These are phyloP conservation scores for Gautieria morchelliformis DNA, from an alignment of 768 basidiomycete genomes.

Conservation along the genomic window DNA sequence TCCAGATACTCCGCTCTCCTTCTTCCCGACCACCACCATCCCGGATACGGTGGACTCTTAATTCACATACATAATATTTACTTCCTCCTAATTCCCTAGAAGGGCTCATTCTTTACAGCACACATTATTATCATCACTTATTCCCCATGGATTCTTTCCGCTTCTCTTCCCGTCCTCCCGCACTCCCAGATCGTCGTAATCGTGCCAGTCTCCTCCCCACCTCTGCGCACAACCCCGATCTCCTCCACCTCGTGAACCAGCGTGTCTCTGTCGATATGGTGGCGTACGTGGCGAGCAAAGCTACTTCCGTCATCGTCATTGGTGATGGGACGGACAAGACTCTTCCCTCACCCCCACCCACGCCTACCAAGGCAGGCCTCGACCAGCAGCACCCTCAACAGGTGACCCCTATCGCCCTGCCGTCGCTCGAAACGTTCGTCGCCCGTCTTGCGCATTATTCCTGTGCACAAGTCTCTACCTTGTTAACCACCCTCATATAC, in stretches of 20 bases:
- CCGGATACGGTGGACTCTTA: neutral
- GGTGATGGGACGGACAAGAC: constrained; percentile 39
- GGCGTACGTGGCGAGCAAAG: constrained; percentile 70
- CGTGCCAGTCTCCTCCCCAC: constrained; percentile 78
- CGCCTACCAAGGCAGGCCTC: constrained; percentile 41
- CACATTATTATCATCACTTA: neutral
- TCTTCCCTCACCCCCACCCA: constrained; percentile 60
- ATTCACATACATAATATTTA: constrained; percentile 1
- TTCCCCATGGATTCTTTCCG: neutral
- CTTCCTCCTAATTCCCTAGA: constrained; percentile 6
- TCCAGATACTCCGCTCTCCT: neutral
- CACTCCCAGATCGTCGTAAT: constrained; percentile 10
- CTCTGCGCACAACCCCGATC: constrained; percentile 66
- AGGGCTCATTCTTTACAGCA: constrained; percentile 6
- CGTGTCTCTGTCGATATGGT: constrained; percentile 83
- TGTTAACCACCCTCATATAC: constrained; percentile 86
- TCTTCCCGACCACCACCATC: constrained; percentile 5
- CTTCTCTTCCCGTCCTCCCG: neutral
- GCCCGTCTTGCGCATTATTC: constrained; percentile 66
- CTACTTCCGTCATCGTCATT: constrained; percentile 65
- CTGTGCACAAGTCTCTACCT: constrained; percentile 84
- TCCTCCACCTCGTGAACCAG: constrained; percentile 69
- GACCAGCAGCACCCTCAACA: constrained; percentile 19
- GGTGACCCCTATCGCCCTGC: constrained; percentile 27
- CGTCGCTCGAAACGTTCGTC: constrained; percentile 80